Base-by-base conservation (phyloP, 1,284 basidiomycete species). In the Albatrellus sp. region DNA sequence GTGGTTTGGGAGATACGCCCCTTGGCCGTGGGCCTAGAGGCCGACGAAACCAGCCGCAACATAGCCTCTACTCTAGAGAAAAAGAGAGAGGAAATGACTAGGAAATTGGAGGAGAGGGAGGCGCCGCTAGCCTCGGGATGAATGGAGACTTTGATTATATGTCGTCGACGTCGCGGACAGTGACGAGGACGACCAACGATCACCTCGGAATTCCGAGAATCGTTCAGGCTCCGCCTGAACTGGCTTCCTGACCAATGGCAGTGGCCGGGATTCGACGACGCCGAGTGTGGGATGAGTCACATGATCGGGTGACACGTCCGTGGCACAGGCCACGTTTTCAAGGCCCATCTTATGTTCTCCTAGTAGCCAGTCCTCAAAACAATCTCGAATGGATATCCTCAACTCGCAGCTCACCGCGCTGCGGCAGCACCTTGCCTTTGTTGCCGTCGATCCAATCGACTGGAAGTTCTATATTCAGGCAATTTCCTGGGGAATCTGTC, bases 401-500 rank as follows among this genome's bases (percentile, higher is more conserved):
- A 72, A 80, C 57, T 53, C 61, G 8, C 73, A 76, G 52, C 65
- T 83, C 41, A 63, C 61, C 39, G 63, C 58, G 32, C 58, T 84
- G 32, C 75, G 81, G 57, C 64, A 60, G 11, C 68, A 65, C 9
- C 56, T 64, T n/a, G 57, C 61, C 12, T 64, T 60, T 50, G 60
- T 64, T n/a, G 50, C 61, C 10, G 57, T 55, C 3, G 62, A 64
- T 36, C 53, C 61, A 6, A 56, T 63, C 36, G 56, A 63, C 52
- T 64, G 62, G 63, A 59, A 59, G 47, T 44, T 53, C 47, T 63
- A 60, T 45, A 60, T 65, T 14, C 79, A 89, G 47, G 61, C 64
- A 12, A 85, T 81, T 54, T 81, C 86, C 9, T 89, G 86, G 80
- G 64, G 64, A 24, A 81, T 90, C n/a, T 82, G 80, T 33, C 61